These are phyloP conservation scores for Prunus mira DNA, from an alignment of 306 rosid species.

Conservation along the genomic window DNA sequence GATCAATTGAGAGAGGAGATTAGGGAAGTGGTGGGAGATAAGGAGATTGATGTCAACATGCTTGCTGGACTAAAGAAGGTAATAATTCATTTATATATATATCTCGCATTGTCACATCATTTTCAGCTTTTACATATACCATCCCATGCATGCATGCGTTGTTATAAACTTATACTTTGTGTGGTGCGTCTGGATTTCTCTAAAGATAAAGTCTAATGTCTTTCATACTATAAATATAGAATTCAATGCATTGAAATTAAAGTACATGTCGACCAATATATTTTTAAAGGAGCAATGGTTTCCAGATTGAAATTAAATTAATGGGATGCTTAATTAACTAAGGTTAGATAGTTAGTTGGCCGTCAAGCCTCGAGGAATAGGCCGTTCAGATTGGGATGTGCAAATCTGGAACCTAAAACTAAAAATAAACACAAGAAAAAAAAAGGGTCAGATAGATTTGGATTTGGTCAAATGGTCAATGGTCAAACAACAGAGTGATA, in stretches of 20 bases:
- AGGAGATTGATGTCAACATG: constrained; percentile 38
- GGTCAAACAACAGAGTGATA: constrained; percentile 12
- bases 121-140: not conserved
- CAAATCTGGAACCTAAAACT: not conserved
- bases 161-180: not conserved
- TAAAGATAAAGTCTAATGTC: not conserved
- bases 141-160: not conserved
- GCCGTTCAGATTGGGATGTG: not conserved
- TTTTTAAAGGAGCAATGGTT: not conserved
- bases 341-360: not conserved
- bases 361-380: not conserved
- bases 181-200: not conserved
- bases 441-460: not conserved
- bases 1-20: constrained; percentile 67
- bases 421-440: not conserved
- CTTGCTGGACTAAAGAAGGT: constrained; percentile 72
- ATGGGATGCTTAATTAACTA: not conserved
- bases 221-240: not conserved
- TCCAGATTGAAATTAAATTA: not conserved
- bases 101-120: not conserved
- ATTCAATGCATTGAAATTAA: not conserved
- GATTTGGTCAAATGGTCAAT: constrained; percentile 19
- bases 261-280: not conserved
- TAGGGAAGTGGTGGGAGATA: constrained; percentile 51
- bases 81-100: not conserved